Evolutionary conservation across 495 filamentous ascomycete species (phyloP), one percentile per base, ranked within the genome.

Genomic region (Emericellopsis terricola): DNA sequence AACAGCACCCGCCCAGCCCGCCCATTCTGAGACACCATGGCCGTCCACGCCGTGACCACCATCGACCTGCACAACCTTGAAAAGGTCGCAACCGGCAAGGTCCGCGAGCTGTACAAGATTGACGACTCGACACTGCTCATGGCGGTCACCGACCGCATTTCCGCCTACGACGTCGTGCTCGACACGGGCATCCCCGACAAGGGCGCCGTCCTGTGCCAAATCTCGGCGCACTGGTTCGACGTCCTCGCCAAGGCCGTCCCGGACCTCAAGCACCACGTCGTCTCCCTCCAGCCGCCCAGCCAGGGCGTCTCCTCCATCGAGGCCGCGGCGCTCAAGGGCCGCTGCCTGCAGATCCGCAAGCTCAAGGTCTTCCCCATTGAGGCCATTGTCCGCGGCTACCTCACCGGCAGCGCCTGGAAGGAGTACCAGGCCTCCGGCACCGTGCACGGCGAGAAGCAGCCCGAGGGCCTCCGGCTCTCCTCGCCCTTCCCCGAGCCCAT

Each of bases 101-200:
- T 91, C 20, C 71, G 84, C 41, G 81, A 89, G 46, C 56, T 94
- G 15, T 94, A 82, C 48, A 64, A 71, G 36, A 55, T 91, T 35
- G 73, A 84, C 51, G 60, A 74, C 15, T 58, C 72, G 35, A 81
- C 77, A 2, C 68, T 94, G 5, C 76, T 94, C 27, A 91, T 97
- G 54, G 73, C 91, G 27, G 76, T 89, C 13, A 79, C 77, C 15
- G 87, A 97, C 53, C 78, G 87, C 41, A 91, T 94, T 57, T 92
- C 81, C 35, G 87, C 87, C 33, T 93, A 81, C 62, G 87, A 94
- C 68, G 81, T 93, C 43, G 71, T 93, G 42, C 76, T 93, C 71
- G 62, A 65, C 47, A 93, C 92, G 66, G 85, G 85, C 29, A 71
- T 94, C 29, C 78, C 81, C 3, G 56, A 71, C 44, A 94, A 93